These are phyloP conservation scores for Trypanosoma conorhini DNA, from an alignment of 208 protist species.

Conservation along the genomic window DNA sequence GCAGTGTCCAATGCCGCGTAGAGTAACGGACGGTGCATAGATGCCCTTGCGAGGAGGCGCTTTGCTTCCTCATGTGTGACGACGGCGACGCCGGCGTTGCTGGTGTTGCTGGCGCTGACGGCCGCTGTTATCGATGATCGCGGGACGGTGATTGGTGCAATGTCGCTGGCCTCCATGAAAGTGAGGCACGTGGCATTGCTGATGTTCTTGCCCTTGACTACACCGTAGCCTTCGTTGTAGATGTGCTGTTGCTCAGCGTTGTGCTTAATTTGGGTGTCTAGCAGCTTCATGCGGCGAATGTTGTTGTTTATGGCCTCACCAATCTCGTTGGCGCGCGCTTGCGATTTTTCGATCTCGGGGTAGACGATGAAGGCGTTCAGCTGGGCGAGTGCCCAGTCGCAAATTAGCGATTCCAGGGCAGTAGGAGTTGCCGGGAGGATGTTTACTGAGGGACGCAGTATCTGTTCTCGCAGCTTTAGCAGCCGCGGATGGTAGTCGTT, in stretches of 20 bases:
- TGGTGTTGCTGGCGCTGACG: not conserved
- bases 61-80: constrained; percentile 38
- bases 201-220: not conserved
- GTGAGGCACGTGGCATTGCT: constrained; percentile 11
- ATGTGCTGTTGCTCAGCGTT: constrained; percentile 37
- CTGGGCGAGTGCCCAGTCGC: constrained; percentile 53
- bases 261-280: constrained; percentile 32
- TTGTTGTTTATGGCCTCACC: constrained; percentile 46
- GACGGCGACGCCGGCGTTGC: constrained; percentile 26
- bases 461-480: constrained; percentile 24
- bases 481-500: constrained; percentile 24
- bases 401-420: constrained; percentile 28
- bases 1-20: constrained; percentile 34
- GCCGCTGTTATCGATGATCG: constrained; percentile 35
- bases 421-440: constrained; percentile 4
- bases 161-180: constrained; percentile 31
- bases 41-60: constrained; percentile 11
- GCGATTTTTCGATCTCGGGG: constrained; percentile 35
- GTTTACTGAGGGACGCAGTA: constrained; percentile 12
- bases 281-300: constrained; percentile 40
- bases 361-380: constrained; percentile 39
- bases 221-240: constrained; percentile 18
- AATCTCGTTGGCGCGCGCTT: constrained; percentile 41
- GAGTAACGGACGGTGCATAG: constrained; percentile 38
- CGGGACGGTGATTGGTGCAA: constrained; percentile 29